phyloP scores from a whole-genome alignment of 2,329 filamentous ascomycete genomes.

The Fusarium tanahbumbuense region DNA sequence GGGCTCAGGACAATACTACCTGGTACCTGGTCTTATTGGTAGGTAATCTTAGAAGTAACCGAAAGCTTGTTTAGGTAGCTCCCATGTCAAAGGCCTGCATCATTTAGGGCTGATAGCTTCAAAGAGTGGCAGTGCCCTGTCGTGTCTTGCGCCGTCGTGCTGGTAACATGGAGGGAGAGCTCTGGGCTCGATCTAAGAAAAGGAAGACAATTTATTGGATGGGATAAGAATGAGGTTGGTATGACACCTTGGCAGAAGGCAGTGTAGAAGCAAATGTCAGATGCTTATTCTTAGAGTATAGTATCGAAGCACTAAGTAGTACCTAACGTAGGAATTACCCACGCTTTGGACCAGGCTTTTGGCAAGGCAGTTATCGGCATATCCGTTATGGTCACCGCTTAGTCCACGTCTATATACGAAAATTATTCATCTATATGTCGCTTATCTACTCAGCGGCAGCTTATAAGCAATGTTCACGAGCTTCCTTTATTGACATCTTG shows the following conservation, averaged over 20 bases:
- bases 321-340: background rate
- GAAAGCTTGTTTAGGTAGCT: constrained; percentile 30
- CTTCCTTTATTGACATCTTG: background rate
- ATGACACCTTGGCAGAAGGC: constrained; percentile 30
- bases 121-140: constrained; percentile 31
- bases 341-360: constrained; percentile 5
- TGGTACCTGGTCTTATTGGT: constrained; percentile 21
- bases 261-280: constrained; percentile 34
- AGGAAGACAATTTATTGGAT: constrained; percentile 16
- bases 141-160: constrained; percentile 24
- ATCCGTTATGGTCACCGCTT: constrained; percentile 7
- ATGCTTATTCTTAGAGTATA: constrained; percentile 34
- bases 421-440: constrained; percentile 2
- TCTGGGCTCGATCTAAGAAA: background rate
- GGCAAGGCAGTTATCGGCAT: constrained; percentile 26
- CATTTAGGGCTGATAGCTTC: constrained; percentile 41
- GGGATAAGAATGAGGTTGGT: constrained; percentile 2
- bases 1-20: constrained; percentile 14
- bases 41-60: constrained; percentile 38
- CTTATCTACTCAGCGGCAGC: background rate
- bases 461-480: background rate
- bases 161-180: constrained; percentile 31
- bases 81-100: constrained; percentile 27
- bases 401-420: constrained; percentile 17
- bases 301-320: background rate